A percentile compares a stretch with the other conserved stretches of the same genome.
Conservation (phyloP, 139 green algal species). For the Deuterostichococcus epilithicus region DNA sequence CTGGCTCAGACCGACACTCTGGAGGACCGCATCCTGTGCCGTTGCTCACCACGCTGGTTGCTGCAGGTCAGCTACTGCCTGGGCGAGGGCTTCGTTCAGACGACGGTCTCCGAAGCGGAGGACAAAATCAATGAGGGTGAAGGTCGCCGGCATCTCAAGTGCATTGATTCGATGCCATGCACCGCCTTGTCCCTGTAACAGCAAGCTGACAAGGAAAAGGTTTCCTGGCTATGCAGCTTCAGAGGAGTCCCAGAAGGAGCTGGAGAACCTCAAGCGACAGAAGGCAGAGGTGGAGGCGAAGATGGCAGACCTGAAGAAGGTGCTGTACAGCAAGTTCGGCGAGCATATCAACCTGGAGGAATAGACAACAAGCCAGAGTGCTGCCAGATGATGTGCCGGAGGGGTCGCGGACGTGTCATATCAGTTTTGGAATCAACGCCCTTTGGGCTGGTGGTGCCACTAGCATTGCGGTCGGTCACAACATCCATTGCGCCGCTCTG, state of each 20-base stretch:
- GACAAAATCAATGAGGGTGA: conserved; percentile 43
- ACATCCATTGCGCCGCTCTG: no score
- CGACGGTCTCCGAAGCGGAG: conserved; percentile 50
- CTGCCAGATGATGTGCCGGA: no score
- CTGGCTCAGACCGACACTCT: neutral
- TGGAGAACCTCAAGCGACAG: conserved; percentile 43
- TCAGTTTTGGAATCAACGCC: no score
- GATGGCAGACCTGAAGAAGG: conserved; percentile 61
- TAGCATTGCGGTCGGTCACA: no score
- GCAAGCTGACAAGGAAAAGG: neutral
- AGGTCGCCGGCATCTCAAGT: neutral
- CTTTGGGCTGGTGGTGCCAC: no score
- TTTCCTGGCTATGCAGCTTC: conserved; percentile 20
- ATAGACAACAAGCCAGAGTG: no score
- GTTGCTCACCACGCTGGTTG: neutral
- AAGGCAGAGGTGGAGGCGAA: conserved; percentile 24
- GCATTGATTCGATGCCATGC: neutral
- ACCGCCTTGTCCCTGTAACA: neutral
- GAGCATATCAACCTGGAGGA: conserved; percentile 76
- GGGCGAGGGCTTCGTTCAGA: conserved; percentile 64
- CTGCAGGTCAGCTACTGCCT: conserved; percentile 44
- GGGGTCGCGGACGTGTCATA: no score
- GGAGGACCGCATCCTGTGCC: neutral
- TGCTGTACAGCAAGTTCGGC: conserved; percentile 76
- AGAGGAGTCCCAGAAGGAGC: conserved; percentile 13